A percentile compares a stretch with the other conserved stretches of the same genome.
Conservation (phyloP, 2,329 filamentous ascomycete genomes). For the Fusarium lateritium region DNA sequence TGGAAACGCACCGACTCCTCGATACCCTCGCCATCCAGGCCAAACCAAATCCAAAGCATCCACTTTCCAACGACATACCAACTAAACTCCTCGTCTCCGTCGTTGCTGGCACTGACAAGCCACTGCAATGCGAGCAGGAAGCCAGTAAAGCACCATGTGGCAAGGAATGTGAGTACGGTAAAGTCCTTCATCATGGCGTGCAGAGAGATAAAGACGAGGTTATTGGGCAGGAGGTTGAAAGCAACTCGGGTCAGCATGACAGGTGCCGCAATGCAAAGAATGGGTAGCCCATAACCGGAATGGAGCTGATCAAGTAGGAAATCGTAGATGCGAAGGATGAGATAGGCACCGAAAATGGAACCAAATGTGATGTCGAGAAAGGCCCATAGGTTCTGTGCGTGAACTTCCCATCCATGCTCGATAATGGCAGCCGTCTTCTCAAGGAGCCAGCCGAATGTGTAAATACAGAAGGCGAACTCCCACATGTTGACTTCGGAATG, state of each 20-base stretch:
- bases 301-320: slow-evolving; percentile 61
- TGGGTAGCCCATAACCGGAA: slow-evolving; percentile 72
- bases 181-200: slow-evolving; percentile 84
- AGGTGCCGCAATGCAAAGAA: slow-evolving; percentile 76
- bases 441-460: slow-evolving; percentile 76
- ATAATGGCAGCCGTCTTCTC: slow-evolving; percentile 76
- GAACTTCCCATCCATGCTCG: slow-evolving; percentile 77
- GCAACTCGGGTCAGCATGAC: slow-evolving; percentile 79
- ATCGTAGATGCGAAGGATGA: slow-evolving; percentile 72
- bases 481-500: slow-evolving; percentile 63
- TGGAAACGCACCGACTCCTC: slow-evolving; percentile 72
- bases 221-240: slow-evolving; percentile 81
- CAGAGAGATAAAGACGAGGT: slow-evolving; percentile 81
- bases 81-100: slow-evolving; percentile 50
- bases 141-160: slow-evolving; percentile 78
- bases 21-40: slow-evolving; percentile 74
- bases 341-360: slow-evolving; percentile 73
- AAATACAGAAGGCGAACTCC: slow-evolving; percentile 75
- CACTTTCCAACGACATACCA: slow-evolving; percentile 77
- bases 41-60: slow-evolving; percentile 87
- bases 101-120: slow-evolving; percentile 61
- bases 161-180: slow-evolving; percentile 74
- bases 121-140: slow-evolving; percentile 79
- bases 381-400: slow-evolving; percentile 82
- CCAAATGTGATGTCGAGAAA: slow-evolving; percentile 81